phyloP scores from a whole-genome alignment of 2,329 filamentous ascomycete species.

The Plectosphaerella sp. region DNA sequence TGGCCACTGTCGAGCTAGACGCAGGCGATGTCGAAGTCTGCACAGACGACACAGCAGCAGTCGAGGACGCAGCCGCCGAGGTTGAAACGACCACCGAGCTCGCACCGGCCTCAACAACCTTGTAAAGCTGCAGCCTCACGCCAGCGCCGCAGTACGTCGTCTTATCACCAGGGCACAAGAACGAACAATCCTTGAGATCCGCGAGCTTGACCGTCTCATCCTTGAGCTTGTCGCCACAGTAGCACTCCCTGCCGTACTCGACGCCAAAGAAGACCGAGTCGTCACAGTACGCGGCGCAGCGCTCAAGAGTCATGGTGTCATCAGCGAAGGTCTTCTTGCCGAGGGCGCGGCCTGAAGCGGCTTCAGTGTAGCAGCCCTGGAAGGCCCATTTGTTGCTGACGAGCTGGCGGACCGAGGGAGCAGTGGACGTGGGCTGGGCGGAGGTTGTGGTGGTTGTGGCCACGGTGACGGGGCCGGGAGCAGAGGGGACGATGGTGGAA shows the following conservation, averaged over 20 bases:
- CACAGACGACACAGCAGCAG: background rate
- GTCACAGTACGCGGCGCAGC: conserved; percentile 22
- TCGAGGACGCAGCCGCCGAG: background rate
- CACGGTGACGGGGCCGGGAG: background rate
- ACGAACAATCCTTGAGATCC: conserved; percentile 4
- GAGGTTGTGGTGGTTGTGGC: conserved; percentile 7
- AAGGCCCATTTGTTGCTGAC: conserved; percentile 19
- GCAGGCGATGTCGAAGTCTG: background rate
- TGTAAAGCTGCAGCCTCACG: conserved; percentile 6
- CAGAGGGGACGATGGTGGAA: background rate
- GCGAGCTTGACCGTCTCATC: conserved; percentile 6
- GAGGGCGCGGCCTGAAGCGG: conserved; percentile 21
- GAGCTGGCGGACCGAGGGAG: conserved; percentile 15
- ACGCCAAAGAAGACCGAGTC: conserved; percentile 23
- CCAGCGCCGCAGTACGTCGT: conserved; percentile 5
- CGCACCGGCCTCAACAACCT: background rate
- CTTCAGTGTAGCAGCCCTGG: conserved; percentile 31
- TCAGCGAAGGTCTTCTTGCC: conserved; percentile 17
- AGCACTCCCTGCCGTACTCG: conserved; percentile 26
- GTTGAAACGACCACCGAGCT: background rate
- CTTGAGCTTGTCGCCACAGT: conserved; percentile 4
- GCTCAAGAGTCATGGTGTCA: conserved; percentile 29
- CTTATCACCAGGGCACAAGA: conserved; percentile 4
- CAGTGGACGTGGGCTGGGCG: conserved; percentile 11
- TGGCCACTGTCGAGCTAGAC: background rate